These are phyloP conservation scores for Excoecaria cochinchinensis DNA, from an alignment of 345 rosid genomes.

Conservation along the genomic window DNA sequence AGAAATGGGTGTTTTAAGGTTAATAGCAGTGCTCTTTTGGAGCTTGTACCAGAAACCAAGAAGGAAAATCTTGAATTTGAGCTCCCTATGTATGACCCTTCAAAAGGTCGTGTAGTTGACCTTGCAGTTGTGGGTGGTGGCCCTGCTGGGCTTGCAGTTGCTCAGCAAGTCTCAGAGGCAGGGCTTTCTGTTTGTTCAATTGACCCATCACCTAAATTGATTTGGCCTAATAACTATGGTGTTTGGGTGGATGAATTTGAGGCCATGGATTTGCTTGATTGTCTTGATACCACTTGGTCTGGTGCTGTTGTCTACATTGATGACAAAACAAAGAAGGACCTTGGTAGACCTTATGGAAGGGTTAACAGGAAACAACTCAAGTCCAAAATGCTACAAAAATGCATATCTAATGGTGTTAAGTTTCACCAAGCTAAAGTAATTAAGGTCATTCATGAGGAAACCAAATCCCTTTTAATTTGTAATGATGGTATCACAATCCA, in stretches of 20 bases:
- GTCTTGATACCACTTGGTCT: conserved; percentile 93
- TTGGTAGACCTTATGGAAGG: conserved; percentile 87
- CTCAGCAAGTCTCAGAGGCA: conserved; percentile 88
- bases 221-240: conserved; percentile 99
- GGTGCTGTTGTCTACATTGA: conserved; percentile 80
- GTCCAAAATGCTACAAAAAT: conserved; percentile 88
- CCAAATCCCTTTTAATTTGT: conserved; percentile 74
- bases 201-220: conserved; percentile 84
- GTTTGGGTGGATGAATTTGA: conserved; percentile 99
- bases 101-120: conserved; percentile 61
- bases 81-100: conserved; percentile 74
- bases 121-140: conserved; percentile 98
- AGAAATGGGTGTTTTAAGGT: conserved; percentile 40
- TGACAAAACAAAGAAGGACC: conserved; percentile 58
- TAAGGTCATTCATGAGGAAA: conserved; percentile 80
- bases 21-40: conserved; percentile 62
- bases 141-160: conserved; percentile 97
- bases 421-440: conserved; percentile 93
- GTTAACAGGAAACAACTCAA: conserved; percentile 90
- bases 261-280: conserved; percentile 94
- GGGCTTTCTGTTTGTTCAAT: conserved; percentile 88
- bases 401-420: conserved; percentile 76
- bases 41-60: conserved; percentile 88
- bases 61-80: conserved; percentile 84
- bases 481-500: conserved; percentile 80